Evolutionary conservation across 2,329 filamentous ascomycete species (phyloP), one percentile per base, ranked within the genome.

Genomic region (Sporothrix phasma): DNA sequence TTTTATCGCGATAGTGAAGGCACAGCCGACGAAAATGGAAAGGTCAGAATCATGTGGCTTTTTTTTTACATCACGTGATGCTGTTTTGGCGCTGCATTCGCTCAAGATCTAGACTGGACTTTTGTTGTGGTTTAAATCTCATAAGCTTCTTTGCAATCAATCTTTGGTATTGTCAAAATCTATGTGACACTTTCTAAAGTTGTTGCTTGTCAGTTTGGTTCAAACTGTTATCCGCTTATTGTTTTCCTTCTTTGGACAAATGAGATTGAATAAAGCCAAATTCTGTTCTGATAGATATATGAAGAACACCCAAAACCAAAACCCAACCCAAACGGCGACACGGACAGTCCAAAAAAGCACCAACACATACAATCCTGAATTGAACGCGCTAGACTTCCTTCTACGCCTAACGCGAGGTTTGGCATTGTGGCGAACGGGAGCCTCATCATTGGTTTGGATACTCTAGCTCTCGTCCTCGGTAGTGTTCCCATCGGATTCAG

Each of bases 381-480:
- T 24, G 39, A 56, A 15, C 11, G 51, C 31, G 51, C 51, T 31
- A 17, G 26, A n/a, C 26, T 29, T 51, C 26, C 47, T 34, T 1
- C n/a, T 17, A 31, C 26, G 17, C 8, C 47, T 31, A 4, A 7
- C 3, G n/a, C 26, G 47, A 51, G 5, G 17, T 2, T 29, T 51
- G 47, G 15, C 47, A 2, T 29, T 51, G 8, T 26, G 47, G 26
- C 26, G 47, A 24, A 24, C 47, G 7, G 22, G 45, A 26, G 13
- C 22, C 45, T 13, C 26, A 8, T 22, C 19, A 22, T 24, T 39
- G n/a, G 5, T 34, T 17, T 31, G 19, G n/a, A 29, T 45, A 39
- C 5, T 15, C 37, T 63, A 65, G 13, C 46, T 43, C 4, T 82
- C 81, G 2, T 82, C 80, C 58, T 82, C 81, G 0, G 78, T 82